Evolutionary conservation across 495 filamentous ascomycete species (phyloP), one percentile per base, ranked within the genome.

Genomic region (Beverwykella pulmonaria): DNA sequence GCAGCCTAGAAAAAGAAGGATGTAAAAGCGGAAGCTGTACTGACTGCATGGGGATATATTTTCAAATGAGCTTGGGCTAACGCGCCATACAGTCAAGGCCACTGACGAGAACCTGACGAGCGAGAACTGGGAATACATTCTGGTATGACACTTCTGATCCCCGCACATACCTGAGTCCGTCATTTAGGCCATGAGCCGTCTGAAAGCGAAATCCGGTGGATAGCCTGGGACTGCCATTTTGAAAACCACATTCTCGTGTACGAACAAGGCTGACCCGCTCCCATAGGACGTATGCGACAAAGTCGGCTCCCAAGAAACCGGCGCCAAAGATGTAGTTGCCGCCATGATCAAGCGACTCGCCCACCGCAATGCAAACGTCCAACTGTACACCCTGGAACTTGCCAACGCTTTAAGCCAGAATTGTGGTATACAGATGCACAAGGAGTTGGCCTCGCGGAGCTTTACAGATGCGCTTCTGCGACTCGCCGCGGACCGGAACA

Each of bases 361-460:
- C 60, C 93, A 98, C 79, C 87, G 94, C 65, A 98, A 98, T 79
- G 94, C 94, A 61, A 98, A 98, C 78, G 94, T 98, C n/a, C 94
- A 98, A 79, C 83, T 98, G 32, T 98, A 98, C 75, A 98, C 94
- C 20, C 83, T 98, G 61, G 94, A 98, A 87, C 89, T 98, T 67
- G 93, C 88, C 62, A 97, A 98, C 79, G 90, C 94, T 17, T 85
- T 98, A 61, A 90, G 91, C 48, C 93, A 98, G 78, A 98, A 98
- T 77, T 97, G 95, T 75, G 94, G 92, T 26, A 81, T 88, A 49
- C 86, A 87, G 70, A 91, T 98, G 80, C 93, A 98, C 81, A 87
- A 91, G 76, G 94, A 98, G 78, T 81, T 98, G 66, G 90, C 94
- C 48, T 94, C 90, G 52, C 86, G 93, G 73, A 93, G 93, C 72